Base-by-base conservation (phyloP, 208 protist genomes). In the Leishmania arabica region DNA sequence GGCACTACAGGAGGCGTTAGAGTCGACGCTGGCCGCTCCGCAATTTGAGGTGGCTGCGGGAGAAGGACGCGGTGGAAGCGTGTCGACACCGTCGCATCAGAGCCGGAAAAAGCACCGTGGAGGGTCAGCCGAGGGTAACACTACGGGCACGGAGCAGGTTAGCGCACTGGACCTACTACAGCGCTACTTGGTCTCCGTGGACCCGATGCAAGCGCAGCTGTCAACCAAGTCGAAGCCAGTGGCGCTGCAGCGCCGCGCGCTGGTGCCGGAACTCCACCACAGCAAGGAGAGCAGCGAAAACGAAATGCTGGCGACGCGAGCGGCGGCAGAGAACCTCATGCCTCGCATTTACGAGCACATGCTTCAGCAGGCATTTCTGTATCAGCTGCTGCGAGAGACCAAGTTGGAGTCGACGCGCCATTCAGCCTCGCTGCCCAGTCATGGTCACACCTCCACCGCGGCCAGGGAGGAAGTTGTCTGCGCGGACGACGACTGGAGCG, bases 321-420 rank as follows among this genome's bases (percentile, higher is more conserved):
- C 82, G 45, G 78, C 82, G 17, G 77, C 68, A 7, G 77, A 79
- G 49, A 71, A 34, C 51, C 78, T 86, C 34, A 77, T 54, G 37
- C 78, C 82, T 40, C 82, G 77, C 47, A 79, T 86, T 51, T 82
- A 86, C 78, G 82, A 86, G 68, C 82, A 86, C 49, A 42, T 71
- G 13, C 77, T 86, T 7, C 82, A 86, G 78, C 82, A 86, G 58
- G 82, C 80, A 51, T 45, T 86, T 6, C 68, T 86, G 56, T 51
- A 77, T 21, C 82, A 86, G 56, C 64, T 86, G 2, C 53, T 86
- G 66, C 75, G 56, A 27, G 82, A 86, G 42, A 76, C 78, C 13
- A 77, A 73, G 6, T 72, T 86, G n/a, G 78, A 81, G 66, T 40
- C 51, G 24, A n/a, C 24, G 24, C 49, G 6, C 27, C 65, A 24